Conservation (phyloP, 2,329 filamentous ascomycete species). For the Aspergillus terreus region DNA sequence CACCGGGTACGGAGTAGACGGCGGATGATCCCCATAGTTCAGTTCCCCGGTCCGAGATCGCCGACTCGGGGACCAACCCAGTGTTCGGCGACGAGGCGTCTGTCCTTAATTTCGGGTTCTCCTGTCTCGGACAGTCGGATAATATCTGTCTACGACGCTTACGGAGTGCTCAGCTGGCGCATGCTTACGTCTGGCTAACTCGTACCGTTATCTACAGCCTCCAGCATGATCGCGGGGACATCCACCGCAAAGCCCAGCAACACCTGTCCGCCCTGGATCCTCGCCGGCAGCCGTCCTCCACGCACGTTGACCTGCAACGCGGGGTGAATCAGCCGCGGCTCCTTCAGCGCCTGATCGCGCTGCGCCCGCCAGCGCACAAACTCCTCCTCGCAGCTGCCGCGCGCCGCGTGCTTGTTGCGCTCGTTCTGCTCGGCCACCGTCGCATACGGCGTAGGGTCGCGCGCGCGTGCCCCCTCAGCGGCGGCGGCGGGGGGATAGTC, state of each 20-base stretch:
- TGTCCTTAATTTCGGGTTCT: background rate
- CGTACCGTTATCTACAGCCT: background rate
- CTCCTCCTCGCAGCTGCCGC: conserved; percentile 21
- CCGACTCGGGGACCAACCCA: conserved; percentile 18
- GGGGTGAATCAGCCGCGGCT: conserved; percentile 34
- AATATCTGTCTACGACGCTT: too few species aligned
- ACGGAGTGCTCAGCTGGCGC: too few species aligned
- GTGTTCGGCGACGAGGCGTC: background rate
- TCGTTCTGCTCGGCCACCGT: conserved; percentile 17
- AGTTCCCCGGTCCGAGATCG: conserved; percentile 13
- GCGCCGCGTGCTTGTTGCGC: conserved; percentile 24
- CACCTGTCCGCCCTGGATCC: background rate
- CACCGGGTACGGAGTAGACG: background rate
- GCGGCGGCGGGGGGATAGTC: conserved; percentile 43
- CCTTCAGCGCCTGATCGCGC: conserved; percentile 27
- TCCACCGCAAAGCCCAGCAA: background rate
- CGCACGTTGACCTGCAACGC: conserved; percentile 40
- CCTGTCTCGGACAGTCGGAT: too few species aligned
- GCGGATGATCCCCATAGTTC: conserved; percentile 8
- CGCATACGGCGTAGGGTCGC: conserved; percentile 24
- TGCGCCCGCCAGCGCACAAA: conserved; percentile 30
- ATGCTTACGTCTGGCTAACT: too few species aligned
- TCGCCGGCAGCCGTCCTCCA: conserved; percentile 28
- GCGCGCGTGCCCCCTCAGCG: background rate
- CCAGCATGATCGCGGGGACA: background rate